Percentiles rank a stretch among this genome's conserved stretches.
These are phyloP conservation scores for Cymodocea nodosa DNA, from an alignment of 116 monocot species.

Conservation along the genomic window DNA sequence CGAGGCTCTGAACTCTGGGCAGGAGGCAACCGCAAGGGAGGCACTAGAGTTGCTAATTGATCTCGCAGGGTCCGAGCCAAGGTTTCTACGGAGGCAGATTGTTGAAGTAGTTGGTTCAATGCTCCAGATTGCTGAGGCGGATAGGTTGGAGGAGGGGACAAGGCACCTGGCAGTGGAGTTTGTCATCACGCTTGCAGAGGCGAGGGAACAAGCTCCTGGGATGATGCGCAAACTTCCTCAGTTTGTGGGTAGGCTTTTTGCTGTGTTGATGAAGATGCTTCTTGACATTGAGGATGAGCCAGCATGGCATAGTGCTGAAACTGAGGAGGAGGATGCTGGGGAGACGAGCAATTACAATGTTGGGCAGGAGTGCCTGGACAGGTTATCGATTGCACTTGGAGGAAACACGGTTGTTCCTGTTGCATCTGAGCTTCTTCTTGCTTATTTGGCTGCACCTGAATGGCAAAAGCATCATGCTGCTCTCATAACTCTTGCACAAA, in stretches of 20 bases:
- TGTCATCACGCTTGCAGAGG: slow-evolving; percentile 83
- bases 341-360: slow-evolving; percentile 70
- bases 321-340: slow-evolving; percentile 83
- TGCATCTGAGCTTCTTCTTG: slow-evolving; percentile 60
- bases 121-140: slow-evolving; percentile 89
- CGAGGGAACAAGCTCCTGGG: slow-evolving; percentile 79
- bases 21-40: slow-evolving; percentile 81
- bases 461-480: slow-evolving; percentile 96
- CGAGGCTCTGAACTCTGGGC: slow-evolving; percentile 58
- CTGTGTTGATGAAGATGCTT: slow-evolving; percentile 83
- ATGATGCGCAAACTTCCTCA: slow-evolving; percentile 79
- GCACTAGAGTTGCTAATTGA: slow-evolving; percentile 79
- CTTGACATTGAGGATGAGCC: slow-evolving; percentile 72
- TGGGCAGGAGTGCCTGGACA: slow-evolving; percentile 78
- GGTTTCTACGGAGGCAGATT: slow-evolving; percentile 63
- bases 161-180: slow-evolving; percentile 74
- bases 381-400: slow-evolving; percentile 69
- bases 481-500: slow-evolving; percentile 79
- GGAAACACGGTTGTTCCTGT: slow-evolving; percentile 84
- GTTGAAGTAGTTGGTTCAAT: slow-evolving; percentile 63
- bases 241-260: slow-evolving; percentile 71
- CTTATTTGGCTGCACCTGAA: slow-evolving; percentile 50
- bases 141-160: slow-evolving; percentile 75
- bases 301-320: slow-evolving; percentile 62
- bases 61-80: slow-evolving; percentile 71